Conservation (phyloP, 2,329 filamentous ascomycete species). For the Lachnellula occidentalis region DNA sequence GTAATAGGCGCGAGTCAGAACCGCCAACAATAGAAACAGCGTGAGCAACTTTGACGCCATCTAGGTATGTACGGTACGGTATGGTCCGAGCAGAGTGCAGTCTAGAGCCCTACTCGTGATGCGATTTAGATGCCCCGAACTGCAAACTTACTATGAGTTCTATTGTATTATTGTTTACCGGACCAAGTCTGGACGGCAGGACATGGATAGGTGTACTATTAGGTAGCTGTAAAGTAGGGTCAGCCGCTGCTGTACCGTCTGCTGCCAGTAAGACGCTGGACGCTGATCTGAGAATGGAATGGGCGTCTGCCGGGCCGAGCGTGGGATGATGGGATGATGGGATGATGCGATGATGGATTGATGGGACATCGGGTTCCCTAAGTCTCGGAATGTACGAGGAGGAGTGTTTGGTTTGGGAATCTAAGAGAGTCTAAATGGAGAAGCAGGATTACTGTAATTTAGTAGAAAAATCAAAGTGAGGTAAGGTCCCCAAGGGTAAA, state of each 20-base stretch:
- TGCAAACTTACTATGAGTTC: not conserved
- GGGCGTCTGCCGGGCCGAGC: not conserved
- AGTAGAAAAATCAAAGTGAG: too few relatives aligned
- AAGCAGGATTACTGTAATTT: too few relatives aligned
- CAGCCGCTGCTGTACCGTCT: not conserved
- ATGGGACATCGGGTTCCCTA: not conserved
- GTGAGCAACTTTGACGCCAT: not conserved
- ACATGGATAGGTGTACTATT: too few relatives aligned
- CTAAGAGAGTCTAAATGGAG: too few relatives aligned
- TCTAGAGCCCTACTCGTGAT: too few relatives aligned
- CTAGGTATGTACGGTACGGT: too few relatives aligned
- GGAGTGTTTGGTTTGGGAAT: too few relatives aligned
- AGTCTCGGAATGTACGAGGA: not conserved
- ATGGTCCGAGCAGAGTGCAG: not conserved
- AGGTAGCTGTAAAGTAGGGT: too few relatives aligned
- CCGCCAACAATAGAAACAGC: not conserved
- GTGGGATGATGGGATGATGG: not conserved
- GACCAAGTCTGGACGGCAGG: not conserved
- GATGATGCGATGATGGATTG: not conserved
- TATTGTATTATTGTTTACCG: not conserved
- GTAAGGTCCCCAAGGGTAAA: too few relatives aligned
- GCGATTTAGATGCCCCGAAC: too few relatives aligned
- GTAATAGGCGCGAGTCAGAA: too few relatives aligned
- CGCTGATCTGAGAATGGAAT: constrained; percentile 10
- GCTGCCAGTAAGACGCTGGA: not conserved